Conservation (phyloP, 352 stramenopile species). For the Pythium myriotylum region DNA sequence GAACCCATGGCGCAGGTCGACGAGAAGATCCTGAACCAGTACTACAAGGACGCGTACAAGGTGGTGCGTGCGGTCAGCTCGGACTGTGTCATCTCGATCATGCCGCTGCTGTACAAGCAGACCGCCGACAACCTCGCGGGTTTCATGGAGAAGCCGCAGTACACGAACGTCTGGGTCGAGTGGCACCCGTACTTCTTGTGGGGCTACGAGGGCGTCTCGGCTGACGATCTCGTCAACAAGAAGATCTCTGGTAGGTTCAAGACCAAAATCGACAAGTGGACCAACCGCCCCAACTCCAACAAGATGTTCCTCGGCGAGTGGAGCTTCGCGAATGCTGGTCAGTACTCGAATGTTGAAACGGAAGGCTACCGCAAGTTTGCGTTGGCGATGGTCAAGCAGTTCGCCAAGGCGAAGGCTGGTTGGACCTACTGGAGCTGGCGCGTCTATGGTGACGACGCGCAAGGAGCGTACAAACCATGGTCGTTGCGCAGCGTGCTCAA, state of each 20-base stretch:
- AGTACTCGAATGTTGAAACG: conserved; percentile 5
- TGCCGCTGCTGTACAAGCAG: conserved; percentile 28
- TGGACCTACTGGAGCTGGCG: conserved; percentile 32
- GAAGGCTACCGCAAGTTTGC: conserved; percentile 5
- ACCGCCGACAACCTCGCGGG: conserved; percentile 1
- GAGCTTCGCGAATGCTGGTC: conserved; percentile 21
- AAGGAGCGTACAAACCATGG: conserved; percentile 17
- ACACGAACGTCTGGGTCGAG: conserved; percentile 33
- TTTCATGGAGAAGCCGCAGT: conserved; percentile 19
- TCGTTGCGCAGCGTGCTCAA: conserved; percentile 19
- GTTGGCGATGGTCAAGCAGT: not conserved
- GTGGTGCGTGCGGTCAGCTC: conserved; percentile 18
- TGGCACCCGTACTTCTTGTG: conserved; percentile 35
- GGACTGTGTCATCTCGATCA: conserved; percentile 32
- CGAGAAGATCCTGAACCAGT: conserved; percentile 28
- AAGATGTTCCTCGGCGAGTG: conserved; percentile 34
- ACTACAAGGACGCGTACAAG: conserved; percentile 36
- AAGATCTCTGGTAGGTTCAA: conserved; percentile 14
- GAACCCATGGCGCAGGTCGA: conserved; percentile 28
- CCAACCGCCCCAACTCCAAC: conserved; percentile 20
- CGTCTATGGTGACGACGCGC: conserved; percentile 15
- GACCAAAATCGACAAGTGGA: conserved; percentile 14
- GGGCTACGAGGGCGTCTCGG: conserved; percentile 22
- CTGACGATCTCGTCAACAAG: conserved; percentile 8
- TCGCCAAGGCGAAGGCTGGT: conserved; percentile 5